Base-by-base conservation (phyloP, 495 filamentous ascomycete genomes). In the Aspergillus sclerotioniger region DNA sequence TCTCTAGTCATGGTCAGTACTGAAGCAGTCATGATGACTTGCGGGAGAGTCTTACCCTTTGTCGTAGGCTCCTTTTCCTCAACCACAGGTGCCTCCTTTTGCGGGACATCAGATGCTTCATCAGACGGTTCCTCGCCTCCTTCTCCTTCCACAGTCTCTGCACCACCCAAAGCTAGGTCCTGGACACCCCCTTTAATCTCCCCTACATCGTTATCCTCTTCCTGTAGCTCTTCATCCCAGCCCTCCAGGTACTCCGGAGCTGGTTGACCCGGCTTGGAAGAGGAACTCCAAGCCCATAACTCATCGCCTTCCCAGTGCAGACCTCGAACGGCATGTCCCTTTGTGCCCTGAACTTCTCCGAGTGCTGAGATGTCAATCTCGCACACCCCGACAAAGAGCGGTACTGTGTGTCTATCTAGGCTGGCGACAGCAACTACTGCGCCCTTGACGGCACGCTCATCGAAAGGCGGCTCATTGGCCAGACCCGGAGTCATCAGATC, bases 401-500 rank as follows among this genome's bases (percentile, higher is more conserved):
- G 85, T 39, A 90, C 84, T 3, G 73, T 83, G 16, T 85, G 82
- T 12, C 68, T 74, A 51, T 88, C 83, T 33, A 80, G 56, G 51
- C 80, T 82, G n/a, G 87, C 86, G 35, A 90, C 78, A n/a, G 85
- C 86, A 21, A 88, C 84, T 29, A 89, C 71, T 3, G 82, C 74
- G 3, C 80, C 85, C 67, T 85, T 84, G 16, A 78, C 82, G 9
- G 87, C 88, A 19, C 72, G 73, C 29, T 67, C 54, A 0, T 87
- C 84, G 63, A 90, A 90, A 0, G 87, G 87, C 5, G 87, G 87
- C 16, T 88, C 86, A 43, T 83, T 78, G 6, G 86, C 84, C 9
- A 90, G 72, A 25, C 87, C 87, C 1, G 87, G 87, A 0, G 82
- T 89, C 87, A 90, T 90, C n/a, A 90, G 70, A 68, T 88, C 86